Evolutionary conservation across 2,329 filamentous ascomycete species (phyloP), one percentile per base, ranked within the genome.

Genomic region (Thyridium curvatum): DNA sequence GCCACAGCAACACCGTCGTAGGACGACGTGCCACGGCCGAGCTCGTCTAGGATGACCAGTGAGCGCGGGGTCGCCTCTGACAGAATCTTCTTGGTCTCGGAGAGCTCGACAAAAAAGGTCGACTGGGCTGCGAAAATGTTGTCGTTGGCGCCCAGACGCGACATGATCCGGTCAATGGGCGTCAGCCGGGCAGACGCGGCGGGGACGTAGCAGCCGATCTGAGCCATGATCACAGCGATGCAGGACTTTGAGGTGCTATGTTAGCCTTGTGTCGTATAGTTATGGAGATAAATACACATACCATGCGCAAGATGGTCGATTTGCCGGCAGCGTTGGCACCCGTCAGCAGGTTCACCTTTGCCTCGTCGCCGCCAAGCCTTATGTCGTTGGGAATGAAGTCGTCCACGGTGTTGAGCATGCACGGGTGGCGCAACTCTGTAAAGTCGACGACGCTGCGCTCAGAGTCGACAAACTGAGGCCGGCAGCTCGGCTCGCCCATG

Each of bases 301-400:
- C 84, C 93, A 97, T 97, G 55, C 93, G 81, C 26, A 98, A 74
- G 32, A 98, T 79, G 2, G 93, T 98, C 2, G 93, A 97, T 66
- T 98, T 98, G 56, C 93, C 93, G 35, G 93, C 93, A 8, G 93
- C 93, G 55, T 98, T 98, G 43, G 93, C 93, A 57, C 93, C 93
- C 2, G 93, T 98, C 30, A 98, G 75, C 21, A 98, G 71, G 51
- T 86, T 89, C 51, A 98, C 91, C 52, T 91, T 96, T 38, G 88
- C 72, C 8, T 74, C 70, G 9, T 82, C 70, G 6, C 93, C 93
- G 43, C 93, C 93, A 3, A 98, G 79, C 42, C 79, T 79, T 47
- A 98, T 79, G 55, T 96, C 86, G 53, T 98, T 98, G 4, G 93
- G 93, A 44, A 98, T 98, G 54, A 98, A 98, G 60, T 96, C 90